A percentile compares a stretch with the other conserved stretches of the same genome.
phyloP scores from a whole-genome alignment of 352 stramenopile genomes.

The Globisporangium viniferum region DNA sequence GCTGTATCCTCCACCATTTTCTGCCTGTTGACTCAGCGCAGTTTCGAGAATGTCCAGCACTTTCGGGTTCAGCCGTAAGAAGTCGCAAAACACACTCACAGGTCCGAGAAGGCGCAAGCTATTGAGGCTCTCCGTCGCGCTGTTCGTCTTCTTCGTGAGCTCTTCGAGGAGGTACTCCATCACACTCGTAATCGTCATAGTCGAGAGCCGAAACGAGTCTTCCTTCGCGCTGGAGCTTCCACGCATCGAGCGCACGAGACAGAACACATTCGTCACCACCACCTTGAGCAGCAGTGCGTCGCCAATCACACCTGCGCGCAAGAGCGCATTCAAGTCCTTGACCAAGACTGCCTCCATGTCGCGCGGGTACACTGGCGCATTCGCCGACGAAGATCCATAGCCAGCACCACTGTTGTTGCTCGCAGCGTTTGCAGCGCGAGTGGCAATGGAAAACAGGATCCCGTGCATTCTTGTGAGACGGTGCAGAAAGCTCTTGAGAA shows the following conservation, averaged over 20 bases:
- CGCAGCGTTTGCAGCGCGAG: constrained; percentile 5
- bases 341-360: constrained; percentile 70
- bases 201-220: constrained; percentile 56
- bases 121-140: constrained; percentile 20
- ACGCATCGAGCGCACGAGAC: constrained; percentile 35
- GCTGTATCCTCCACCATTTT: not conserved
- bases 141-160: constrained; percentile 21
- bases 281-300: constrained; percentile 79
- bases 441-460: constrained; percentile 69
- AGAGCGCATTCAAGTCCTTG: constrained; percentile 52
- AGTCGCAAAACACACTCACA: constrained; percentile 69
- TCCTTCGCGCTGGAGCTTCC: constrained; percentile 25
- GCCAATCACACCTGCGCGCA: constrained; percentile 59
- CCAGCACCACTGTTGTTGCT: constrained; percentile 4
- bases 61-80: constrained; percentile 45
- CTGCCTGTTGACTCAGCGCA: constrained; percentile 18
- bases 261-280: constrained; percentile 80
- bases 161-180: constrained; percentile 47
- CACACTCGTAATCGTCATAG: constrained; percentile 41
- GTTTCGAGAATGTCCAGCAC: constrained; percentile 43
- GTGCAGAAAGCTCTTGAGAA: constrained; percentile 86
- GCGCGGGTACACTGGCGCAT: constrained; percentile 36
- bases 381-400: constrained; percentile 7
- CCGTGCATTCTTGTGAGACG: constrained; percentile 85
- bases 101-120: constrained; percentile 45